Conservation (phyloP, 192 early-diverging fungal species). For the Podila epigama region DNA sequence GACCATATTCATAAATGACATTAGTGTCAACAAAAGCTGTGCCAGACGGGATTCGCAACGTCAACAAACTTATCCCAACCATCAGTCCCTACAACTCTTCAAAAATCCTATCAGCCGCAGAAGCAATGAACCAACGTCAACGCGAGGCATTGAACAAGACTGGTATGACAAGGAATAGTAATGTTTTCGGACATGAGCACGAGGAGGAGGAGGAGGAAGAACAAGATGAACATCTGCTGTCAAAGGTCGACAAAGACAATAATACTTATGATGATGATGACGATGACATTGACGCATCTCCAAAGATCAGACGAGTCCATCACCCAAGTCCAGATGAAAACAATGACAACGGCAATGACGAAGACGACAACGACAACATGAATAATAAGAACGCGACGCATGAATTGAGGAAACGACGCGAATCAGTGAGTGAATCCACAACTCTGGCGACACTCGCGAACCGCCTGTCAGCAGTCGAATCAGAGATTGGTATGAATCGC, state of each 20-base stretch:
- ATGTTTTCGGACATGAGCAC: too few relatives aligned
- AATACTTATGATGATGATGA: neutral
- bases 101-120: slow-evolving; percentile 9
- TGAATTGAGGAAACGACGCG: neutral
- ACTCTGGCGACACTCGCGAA: neutral
- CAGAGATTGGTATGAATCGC: neutral
- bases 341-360: slow-evolving; percentile 1
- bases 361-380: too few relatives aligned
- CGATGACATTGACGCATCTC: neutral
- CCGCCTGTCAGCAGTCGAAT: neutral
- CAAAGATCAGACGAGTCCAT: neutral
- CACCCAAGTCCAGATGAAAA: neutral
- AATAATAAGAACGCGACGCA: too few relatives aligned
- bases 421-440: neutral
- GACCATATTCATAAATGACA: neutral
- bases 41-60: slow-evolving; percentile 34
- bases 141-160: neutral
- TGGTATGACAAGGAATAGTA: slow-evolving; percentile 1
- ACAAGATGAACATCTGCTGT: neutral
- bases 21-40: slow-evolving; percentile 46
- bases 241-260: neutral
- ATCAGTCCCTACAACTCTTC: slow-evolving; percentile 8
- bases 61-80: slow-evolving; percentile 24
- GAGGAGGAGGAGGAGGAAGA: slow-evolving; percentile 5
- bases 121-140: neutral